phyloP scores from a whole-genome alignment of 169 alveolate species.

The Eimeria sp. region DNA sequence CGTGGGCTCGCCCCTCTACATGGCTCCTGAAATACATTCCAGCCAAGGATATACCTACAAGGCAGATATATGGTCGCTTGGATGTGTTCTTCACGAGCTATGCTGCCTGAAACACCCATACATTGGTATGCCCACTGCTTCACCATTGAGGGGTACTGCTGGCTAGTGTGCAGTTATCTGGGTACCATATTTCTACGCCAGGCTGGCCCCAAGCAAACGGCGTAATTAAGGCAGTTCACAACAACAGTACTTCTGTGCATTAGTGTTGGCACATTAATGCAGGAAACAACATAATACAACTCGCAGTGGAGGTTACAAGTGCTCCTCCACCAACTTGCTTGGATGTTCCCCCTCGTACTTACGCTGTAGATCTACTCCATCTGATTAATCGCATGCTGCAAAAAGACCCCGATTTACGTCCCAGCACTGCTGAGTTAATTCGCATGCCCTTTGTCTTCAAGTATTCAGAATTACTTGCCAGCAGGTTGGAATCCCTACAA shows the following conservation, averaged over 20 bases:
- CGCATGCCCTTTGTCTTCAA: conserved; percentile 63
- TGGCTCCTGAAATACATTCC: conserved; percentile 71
- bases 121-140: conserved; percentile 21
- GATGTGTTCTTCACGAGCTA: conserved; percentile 96
- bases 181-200: not conserved
- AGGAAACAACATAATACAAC: conserved; percentile 56
- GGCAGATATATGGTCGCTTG: conserved; percentile 97
- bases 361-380: conserved; percentile 44
- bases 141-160: too few species aligned
- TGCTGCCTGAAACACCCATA: conserved; percentile 84
- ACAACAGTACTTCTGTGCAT: not conserved
- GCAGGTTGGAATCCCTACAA: conserved; percentile 12
- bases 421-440: conserved; percentile 52
- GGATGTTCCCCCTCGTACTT: conserved; percentile 49
- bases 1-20: conserved; percentile 77
- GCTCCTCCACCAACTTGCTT: conserved; percentile 56
- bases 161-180: not conserved
- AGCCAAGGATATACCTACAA: conserved; percentile 92
- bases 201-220: not conserved
- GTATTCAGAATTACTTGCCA: conserved; percentile 20
- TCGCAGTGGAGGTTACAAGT: conserved; percentile 61
- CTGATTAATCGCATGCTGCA: conserved; percentile 74
- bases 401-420: conserved; percentile 51
- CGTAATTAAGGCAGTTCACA: not conserved
- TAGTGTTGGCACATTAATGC: not conserved